Evolutionary conservation across 768 basidiomycete genomes (phyloP), one percentile per base, ranked within the genome.

Genomic region (Rhodotorula taiwanensis): DNA sequence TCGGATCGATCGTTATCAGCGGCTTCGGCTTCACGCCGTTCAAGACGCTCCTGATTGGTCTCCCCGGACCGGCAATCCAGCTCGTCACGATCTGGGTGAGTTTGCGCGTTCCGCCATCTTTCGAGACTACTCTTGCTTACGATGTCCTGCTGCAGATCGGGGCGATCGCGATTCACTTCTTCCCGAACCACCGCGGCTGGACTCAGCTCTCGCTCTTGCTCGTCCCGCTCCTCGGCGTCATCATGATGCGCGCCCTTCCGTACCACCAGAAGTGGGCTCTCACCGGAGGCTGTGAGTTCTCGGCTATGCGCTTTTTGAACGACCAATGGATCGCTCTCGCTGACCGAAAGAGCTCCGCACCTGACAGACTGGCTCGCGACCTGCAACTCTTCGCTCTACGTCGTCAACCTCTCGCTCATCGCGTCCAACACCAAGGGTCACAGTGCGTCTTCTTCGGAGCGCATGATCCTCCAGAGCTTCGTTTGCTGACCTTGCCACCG

Each of bases 11-110:
- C 10, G 62, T 72, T 43, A 55, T 72, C 34, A 67, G 60, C 41
- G 71, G 71, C 14, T 55, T 70, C 15, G 69, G 69, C 2, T 72
- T 64, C 51, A 20, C 25, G 45, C 34, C 50, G 3, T 64, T 62
- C 55, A 41, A 60, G 54, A 70, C 71, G 14, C 60, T 67, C 21
- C 55, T 72, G 3, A 55, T 72, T 21, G 64, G 64, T 4, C 41
- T 54, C 18, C 52, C 41, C 5, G 39, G 39, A 20, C 69, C 57
- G 51, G 73, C 73, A 43, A 50, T 66, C 41, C 76, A 76, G 51
- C 55, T 67, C 57, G 71, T 58, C 20, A 60, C 73, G 76, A 39
- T 77, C 76, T 48, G 76, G 76, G 53, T 75, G 78, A 14, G 48
- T 27, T 27, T 27, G 13, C n/a, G n/a, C n/a, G n/a, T n/a, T n/a